Percentiles rank a stretch among this genome's conserved stretches.
phyloP scores from a whole-genome alignment of 2,329 filamentous ascomycete species.

The Aschersonia sp. region DNA sequence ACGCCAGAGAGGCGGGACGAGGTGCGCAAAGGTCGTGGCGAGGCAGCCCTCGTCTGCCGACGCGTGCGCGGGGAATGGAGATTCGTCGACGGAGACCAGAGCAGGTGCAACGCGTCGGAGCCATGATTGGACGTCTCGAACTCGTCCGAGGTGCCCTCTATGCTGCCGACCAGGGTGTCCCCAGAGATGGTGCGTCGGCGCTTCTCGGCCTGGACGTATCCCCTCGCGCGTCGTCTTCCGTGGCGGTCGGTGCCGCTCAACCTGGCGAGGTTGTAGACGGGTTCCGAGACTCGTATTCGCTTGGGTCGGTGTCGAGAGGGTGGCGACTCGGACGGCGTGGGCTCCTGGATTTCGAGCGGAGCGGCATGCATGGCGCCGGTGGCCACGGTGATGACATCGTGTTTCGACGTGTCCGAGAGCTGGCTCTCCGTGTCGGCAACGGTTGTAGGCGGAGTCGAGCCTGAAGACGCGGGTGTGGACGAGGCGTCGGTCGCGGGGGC shows the following conservation, averaged over 20 bases:
- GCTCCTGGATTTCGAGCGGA: conserved; percentile 12
- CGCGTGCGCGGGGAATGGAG: conserved; percentile 19
- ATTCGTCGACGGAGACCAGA: conserved; percentile 23
- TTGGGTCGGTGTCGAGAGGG: conserved; percentile 35
- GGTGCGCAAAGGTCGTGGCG: conserved; percentile 21
- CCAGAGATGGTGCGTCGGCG: conserved; percentile 31
- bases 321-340: conserved; percentile 8
- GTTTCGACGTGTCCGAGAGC: conserved; percentile 27
- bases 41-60: conserved; percentile 14
- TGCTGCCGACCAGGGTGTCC: conserved; percentile 17
- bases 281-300: conserved; percentile 38
- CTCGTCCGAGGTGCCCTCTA: conserved; percentile 9
- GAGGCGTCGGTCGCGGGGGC: conserved; percentile 22
- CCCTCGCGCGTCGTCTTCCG: conserved; percentile 38
- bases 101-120: conserved; percentile 32
- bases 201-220: conserved; percentile 29
- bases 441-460: conserved; percentile 53
- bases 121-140: conserved; percentile 2
- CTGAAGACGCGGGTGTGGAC: conserved; percentile 38
- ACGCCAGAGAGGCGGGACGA: conserved; percentile 22
- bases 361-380: conserved; percentile 11
- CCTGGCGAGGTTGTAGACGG: conserved; percentile 53
- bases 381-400: conserved; percentile 20
- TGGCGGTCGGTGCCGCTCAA: conserved; percentile 48
- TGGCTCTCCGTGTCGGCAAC: conserved; percentile 48